Conservation (phyloP, 2,329 filamentous ascomycete genomes). For the Claviceps sp. region DNA sequence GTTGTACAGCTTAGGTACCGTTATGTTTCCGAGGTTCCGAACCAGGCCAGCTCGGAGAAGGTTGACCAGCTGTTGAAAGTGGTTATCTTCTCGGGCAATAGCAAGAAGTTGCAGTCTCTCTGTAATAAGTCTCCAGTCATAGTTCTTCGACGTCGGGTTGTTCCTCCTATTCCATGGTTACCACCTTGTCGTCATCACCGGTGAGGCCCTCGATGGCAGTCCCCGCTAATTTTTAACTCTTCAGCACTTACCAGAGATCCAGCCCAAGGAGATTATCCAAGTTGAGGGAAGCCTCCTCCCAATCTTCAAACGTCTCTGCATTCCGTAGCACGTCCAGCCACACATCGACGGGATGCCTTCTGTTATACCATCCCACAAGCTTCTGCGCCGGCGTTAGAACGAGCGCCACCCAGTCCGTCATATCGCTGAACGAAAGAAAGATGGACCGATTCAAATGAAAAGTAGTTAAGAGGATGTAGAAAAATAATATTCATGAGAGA, state of each 20-base stretch:
- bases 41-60: constrained; percentile 67
- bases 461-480: background rate
- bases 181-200: background rate
- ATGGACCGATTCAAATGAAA: background rate
- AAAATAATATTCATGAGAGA: background rate
- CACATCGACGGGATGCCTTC: constrained; percentile 48
- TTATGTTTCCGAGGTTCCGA: constrained; percentile 85
- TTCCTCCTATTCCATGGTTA: constrained; percentile 47
- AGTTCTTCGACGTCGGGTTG: constrained; percentile 65
- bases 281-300: constrained; percentile 70
- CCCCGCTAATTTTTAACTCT: no score
- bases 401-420: constrained; percentile 6
- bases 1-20: constrained; percentile 67
- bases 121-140: constrained; percentile 76
- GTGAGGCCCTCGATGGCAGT: background rate
- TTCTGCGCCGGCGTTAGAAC: constrained; percentile 36
- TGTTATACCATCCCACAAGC: constrained; percentile 52
- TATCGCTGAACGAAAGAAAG: constrained; percentile 6
- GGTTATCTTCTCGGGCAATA: constrained; percentile 53
- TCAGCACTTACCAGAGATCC: constrained; percentile 54
- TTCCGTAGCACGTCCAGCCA: constrained; percentile 52
- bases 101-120: constrained; percentile 60
- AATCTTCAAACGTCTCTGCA: constrained; percentile 66
- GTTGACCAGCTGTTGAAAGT: constrained; percentile 64
- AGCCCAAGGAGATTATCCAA: constrained; percentile 73